Evolutionary conservation across 352 stramenopile species (phyloP), one percentile per base, ranked within the genome.

Genomic region (Plasmopara muralis): DNA sequence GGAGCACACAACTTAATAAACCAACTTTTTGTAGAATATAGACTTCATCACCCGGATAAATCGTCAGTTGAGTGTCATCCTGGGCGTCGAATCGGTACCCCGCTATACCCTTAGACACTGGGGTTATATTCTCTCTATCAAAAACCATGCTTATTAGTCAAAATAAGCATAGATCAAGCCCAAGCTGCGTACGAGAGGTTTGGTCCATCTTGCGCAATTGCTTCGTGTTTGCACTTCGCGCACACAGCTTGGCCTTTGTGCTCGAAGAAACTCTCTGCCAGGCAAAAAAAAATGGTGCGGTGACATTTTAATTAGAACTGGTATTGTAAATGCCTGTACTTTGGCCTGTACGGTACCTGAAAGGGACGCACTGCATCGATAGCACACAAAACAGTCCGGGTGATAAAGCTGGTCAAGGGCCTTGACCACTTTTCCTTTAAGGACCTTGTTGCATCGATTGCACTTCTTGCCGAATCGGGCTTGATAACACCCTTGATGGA

Each of bases 371-470:
- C 65, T 89, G 57, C 81, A 92, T 49, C 81, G 63, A 48, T 68
- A 88, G 62, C 81, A 92, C 10, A 92, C 77, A 50, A 92, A 92
- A 50, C 81, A 92, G 52, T 79, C 77, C 13, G 81, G 81, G 55
- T 92, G 81, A 59, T 89, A 92, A n/a, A 92, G 63, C 38, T 79
- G 85, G 58, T 92, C 78, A 16, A 92, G 59, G 10, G 81, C 81
- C 57, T 92, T 92, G 44, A 92, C 79, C 28, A 89, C 81, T 63
- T 92, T 92, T 62, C 81, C 81, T 50, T 88, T 89, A 37, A 92
- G 67, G 38, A 83, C 66, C 72, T 88, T 78, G 28, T 72, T 68
- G 66, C 81, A 92, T 9, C 81, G 76, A 40, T 81, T 83, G 55
- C 81, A 92, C 40, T 78, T 82, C 60, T 92, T 92, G 51, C 81